Conservation (phyloP, 139 green algal species). For the Zygnema circumcarinatum region DNA sequence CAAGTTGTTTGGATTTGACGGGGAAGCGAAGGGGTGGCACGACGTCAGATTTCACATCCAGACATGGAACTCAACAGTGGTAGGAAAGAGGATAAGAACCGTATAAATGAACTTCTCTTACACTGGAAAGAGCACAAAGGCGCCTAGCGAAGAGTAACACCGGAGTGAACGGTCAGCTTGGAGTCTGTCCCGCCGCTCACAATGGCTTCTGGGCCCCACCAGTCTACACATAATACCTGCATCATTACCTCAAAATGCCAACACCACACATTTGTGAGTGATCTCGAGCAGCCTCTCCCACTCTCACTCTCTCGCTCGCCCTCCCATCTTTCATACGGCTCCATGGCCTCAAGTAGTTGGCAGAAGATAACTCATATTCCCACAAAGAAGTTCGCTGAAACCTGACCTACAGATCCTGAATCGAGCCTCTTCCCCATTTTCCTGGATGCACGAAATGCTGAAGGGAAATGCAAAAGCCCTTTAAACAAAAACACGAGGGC, state of each 20-base stretch:
- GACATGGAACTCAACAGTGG: too few species aligned
- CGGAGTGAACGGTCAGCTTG: not conserved
- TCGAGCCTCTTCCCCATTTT: not conserved
- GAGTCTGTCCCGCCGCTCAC: not conserved
- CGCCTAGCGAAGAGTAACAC: not conserved
- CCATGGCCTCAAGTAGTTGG: not conserved
- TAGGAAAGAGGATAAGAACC: too few species aligned
- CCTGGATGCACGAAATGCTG: too few species aligned
- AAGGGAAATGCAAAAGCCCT: too few species aligned
- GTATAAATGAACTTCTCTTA: too few species aligned
- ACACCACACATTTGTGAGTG: not conserved
- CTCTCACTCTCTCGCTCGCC: not conserved
- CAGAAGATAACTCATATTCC: too few species aligned
- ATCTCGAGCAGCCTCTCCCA: not conserved
- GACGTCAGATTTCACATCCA: too few species aligned
- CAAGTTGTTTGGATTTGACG: too few species aligned
- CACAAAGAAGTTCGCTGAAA: too few species aligned
- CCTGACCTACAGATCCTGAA: not conserved
- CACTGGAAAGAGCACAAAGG: not conserved
- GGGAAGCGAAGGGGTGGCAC: too few species aligned
- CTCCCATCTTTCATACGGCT: not conserved
- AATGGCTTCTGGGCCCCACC: not conserved
- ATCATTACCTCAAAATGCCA: not conserved
- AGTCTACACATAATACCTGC: constrained; percentile 16
- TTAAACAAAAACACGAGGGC: too few species aligned